Evolutionary conservation across 306 rosid species (phyloP), one percentile per base, ranked within the genome.

Genomic region (Dryas octopetala): DNA sequence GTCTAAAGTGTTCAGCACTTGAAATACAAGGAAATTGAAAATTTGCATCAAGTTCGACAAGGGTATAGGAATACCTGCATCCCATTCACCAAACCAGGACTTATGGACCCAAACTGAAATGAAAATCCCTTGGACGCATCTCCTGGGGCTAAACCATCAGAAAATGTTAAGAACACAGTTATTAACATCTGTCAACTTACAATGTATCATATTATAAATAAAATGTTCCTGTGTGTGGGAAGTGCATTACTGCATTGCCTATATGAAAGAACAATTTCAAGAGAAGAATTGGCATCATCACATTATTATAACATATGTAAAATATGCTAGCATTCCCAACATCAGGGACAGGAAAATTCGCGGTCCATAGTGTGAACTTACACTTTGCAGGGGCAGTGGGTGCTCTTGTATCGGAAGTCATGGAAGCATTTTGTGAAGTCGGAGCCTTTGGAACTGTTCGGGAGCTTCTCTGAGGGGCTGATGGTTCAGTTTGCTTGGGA

Each of bases 91-190:
- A 84, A 74, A 50, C 85, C 86, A 47, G 99, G 98, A 81, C 78
- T 84, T 48, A 96, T 85, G 13, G 99, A 85, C 65, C 99, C 99
- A 81, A 96, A 96, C 77, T 96, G 99, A 71, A 96, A 81, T 68
- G 96, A 17, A 62, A 86, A 81, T 15, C 86, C 81, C 86, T 85
- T 90, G 16, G 93, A 74, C 10, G 81, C 84, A 85, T 92, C 99
- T 73, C 88, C 97, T n/a, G 88, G 55, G 70, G 76, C 86, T 82
- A 73, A 78, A 64, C 54, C 74, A 85, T 71, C 54, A 84, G 41
- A 46, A 40, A 71, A 57, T 9, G 49, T 26, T 6, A 68, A 6
- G 4, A 66, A 57, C n/a, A 32, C 38, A 32, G 38, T 32, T 32
- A 76, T 45, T 7, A 76, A 49, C 50, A 28, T 64, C 57, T 52